A percentile compares a stretch with the other conserved stretches of the same genome.
Conservation (phyloP, 257 asterid genomes). For the Paulownia fortunei region DNA sequence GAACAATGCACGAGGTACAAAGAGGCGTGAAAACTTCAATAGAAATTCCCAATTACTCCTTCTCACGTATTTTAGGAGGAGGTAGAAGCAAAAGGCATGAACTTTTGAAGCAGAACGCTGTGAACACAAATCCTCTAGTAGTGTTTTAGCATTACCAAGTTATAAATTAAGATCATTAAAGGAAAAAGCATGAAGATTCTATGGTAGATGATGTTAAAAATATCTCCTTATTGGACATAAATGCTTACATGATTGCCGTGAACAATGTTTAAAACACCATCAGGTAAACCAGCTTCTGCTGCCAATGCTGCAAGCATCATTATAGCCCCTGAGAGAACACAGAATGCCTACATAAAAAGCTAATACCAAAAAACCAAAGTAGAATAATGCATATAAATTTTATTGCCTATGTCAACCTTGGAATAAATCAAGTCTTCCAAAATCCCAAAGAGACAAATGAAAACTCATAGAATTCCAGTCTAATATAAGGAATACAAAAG, state of each 20-base stretch:
- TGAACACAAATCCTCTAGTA: background rate
- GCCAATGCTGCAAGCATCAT: conserved; percentile 55
- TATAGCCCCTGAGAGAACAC: conserved; percentile 44
- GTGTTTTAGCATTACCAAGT: background rate
- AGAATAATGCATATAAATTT: no score
- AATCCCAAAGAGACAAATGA: no score
- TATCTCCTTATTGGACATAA: background rate
- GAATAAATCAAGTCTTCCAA: no score
- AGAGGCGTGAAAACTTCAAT: background rate
- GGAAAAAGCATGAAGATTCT: background rate
- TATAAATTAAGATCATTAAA: background rate
- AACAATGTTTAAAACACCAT: conserved; percentile 53
- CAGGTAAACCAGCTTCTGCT: conserved; percentile 58
- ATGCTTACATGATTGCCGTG: conserved; percentile 49
- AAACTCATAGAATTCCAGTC: no score
- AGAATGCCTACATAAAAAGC: no score
- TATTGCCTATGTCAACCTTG: no score
- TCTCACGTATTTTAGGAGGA: background rate
- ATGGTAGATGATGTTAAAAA: background rate
- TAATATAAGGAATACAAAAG: no score
- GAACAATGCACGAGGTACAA: background rate
- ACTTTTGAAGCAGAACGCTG: background rate
- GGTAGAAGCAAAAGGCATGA: background rate
- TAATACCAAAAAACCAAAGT: no score
- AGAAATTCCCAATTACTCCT: background rate